Percentiles rank a stretch among this genome's conserved stretches.
phyloP scores from a whole-genome alignment of 345 rosid species.

The Lepidium sativum region DNA sequence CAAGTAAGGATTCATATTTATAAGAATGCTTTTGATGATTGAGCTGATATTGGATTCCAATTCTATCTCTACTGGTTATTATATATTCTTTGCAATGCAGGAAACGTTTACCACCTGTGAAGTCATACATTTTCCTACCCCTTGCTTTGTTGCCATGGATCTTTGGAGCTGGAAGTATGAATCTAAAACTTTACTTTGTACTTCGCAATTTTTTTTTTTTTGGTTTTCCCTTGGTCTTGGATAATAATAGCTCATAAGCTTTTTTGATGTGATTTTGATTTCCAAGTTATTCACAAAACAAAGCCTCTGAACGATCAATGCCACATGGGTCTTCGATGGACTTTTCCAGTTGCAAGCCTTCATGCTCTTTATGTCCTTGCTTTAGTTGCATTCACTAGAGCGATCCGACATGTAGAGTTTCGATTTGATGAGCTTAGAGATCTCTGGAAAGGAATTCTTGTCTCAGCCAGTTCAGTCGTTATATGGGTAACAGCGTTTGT shows the following conservation, averaged over 20 bases:
- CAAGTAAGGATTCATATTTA: conserved; percentile 37
- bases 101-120: conserved; percentile 73
- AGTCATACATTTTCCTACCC: conserved; percentile 66
- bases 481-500: conserved; percentile 61
- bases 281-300: conserved; percentile 49
- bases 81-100: conserved; percentile 36
- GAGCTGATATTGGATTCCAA: neutral
- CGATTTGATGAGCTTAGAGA: conserved; percentile 81
- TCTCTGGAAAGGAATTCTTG: conserved; percentile 73
- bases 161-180: conserved; percentile 61
- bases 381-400: conserved; percentile 52
- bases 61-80: neutral
- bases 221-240: neutral
- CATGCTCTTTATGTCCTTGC: conserved; percentile 49
- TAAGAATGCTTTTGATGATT: neutral
- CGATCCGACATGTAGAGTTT: conserved; percentile 72
- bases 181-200: neutral
- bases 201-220: neutral
- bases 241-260: neutral
- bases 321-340: conserved; percentile 51
- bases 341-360: conserved; percentile 46
- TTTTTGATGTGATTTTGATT: conserved; percentile 4
- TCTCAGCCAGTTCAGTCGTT: conserved; percentile 61
- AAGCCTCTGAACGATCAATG: conserved; percentile 54
- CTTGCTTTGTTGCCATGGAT: conserved; percentile 70